Evolutionary conservation across 1,284 basidiomycete genomes (phyloP).

Genomic region (Prillingera fragicola): DNA sequence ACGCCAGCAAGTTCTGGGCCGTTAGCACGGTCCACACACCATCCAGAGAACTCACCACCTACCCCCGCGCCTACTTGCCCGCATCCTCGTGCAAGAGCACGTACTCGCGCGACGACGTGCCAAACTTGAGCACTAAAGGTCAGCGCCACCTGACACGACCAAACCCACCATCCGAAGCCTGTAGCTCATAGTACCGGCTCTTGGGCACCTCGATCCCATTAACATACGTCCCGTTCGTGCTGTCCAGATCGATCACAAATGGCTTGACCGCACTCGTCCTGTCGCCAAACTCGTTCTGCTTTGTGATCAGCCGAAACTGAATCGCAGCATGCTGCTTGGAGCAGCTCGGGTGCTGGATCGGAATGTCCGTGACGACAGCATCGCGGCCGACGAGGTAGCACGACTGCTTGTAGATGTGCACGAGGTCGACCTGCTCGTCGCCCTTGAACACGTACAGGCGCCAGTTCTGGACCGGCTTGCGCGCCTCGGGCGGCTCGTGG

Average conservation of each 20-base stretch:
- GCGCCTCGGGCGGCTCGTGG: constrained; percentile 95
- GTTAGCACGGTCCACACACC: no score
- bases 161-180: constrained; percentile 73
- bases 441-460: constrained; percentile 96
- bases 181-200: constrained; percentile 85
- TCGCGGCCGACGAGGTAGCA: constrained; percentile 92
- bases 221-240: constrained; percentile 88
- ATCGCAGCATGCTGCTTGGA: constrained; percentile 98
- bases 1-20: no score
- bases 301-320: constrained; percentile 80
- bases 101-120: constrained; percentile 78
- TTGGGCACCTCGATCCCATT: constrained; percentile 80
- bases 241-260: constrained; percentile 93
- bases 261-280: constrained; percentile 78
- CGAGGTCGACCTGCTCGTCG: constrained; percentile 77
- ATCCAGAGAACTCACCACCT: no score
- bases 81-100: constrained; percentile 79
- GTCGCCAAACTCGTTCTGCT: constrained; percentile 82
- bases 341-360: constrained; percentile 89
- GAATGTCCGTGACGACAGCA: constrained; percentile 74
- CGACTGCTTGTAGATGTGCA: constrained; percentile 87
- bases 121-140: constrained; percentile 78
- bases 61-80: constrained; percentile 8
- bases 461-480: constrained; percentile 85
- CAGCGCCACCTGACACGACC: neutral